phyloP scores from a whole-genome alignment of 441 rosid genomes.

The Bruguiera hainesii region DNA sequence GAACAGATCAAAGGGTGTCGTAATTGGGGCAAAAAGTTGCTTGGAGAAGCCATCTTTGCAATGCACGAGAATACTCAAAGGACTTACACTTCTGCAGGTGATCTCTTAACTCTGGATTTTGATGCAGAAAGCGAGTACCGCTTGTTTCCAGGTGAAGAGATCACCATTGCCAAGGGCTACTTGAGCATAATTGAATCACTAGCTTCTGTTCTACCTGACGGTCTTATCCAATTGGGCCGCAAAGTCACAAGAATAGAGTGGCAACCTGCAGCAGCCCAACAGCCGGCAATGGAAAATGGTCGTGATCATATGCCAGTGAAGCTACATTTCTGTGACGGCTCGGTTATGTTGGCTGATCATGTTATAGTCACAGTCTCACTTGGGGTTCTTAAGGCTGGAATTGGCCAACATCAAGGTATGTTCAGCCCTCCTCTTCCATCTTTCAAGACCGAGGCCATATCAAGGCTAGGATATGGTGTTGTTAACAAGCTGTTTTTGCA shows the following conservation, averaged over 20 bases:
- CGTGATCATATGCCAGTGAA: constrained; percentile 44
- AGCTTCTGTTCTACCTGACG: constrained; percentile 74
- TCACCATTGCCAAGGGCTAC: constrained; percentile 95
- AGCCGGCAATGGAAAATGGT: constrained; percentile 26
- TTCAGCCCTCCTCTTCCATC: constrained; percentile 74
- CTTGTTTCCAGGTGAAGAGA: constrained; percentile 94
- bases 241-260: constrained; percentile 72
- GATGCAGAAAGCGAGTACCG: constrained; percentile 84
- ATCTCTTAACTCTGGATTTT: constrained; percentile 67
- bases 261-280: constrained; percentile 40
- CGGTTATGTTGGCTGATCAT: constrained; percentile 76
- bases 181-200: constrained; percentile 60
- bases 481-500: constrained; percentile 86
- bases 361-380: constrained; percentile 85
- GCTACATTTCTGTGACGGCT: constrained; percentile 80
- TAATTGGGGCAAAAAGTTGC: constrained; percentile 47
- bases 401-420: constrained; percentile 46
- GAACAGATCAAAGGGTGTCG: constrained; percentile 37
- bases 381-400: constrained; percentile 85
- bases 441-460: constrained; percentile 74
- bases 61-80: constrained; percentile 79
- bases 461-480: constrained; percentile 81
- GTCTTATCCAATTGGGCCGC: constrained; percentile 60
- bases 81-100: constrained; percentile 87
- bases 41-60: constrained; percentile 72